Evolutionary conservation across 768 basidiomycete species (phyloP).

Genomic region (Suillus paluster): DNA sequence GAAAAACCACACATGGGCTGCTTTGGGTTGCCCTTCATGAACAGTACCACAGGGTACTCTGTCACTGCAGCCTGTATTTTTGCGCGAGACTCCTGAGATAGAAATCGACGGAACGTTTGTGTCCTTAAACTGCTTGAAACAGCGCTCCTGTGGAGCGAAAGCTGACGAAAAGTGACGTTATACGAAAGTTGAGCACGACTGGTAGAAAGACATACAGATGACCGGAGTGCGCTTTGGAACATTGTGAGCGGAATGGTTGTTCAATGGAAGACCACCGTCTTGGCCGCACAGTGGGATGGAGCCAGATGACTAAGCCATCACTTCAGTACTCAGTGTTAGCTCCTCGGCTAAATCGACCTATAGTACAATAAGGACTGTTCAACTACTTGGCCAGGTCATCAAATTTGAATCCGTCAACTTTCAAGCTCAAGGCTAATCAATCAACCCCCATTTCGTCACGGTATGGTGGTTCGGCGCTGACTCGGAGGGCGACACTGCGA

Average conservation of each 20-base stretch:
- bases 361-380: too few relatives aligned
- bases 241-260: slow-evolving; percentile 26
- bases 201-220: slow-evolving; percentile 43
- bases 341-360: too few relatives aligned
- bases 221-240: too few relatives aligned
- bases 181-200: neutral
- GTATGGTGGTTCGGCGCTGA: too few relatives aligned
- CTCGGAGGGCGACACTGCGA: too few relatives aligned
- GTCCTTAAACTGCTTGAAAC: slow-evolving; percentile 20
- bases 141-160: slow-evolving; percentile 37
- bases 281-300: neutral
- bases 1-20: slow-evolving; percentile 95
- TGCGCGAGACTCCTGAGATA: slow-evolving; percentile 64
- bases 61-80: slow-evolving; percentile 76
- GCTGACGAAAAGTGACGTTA: slow-evolving; percentile 24
- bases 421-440: too few relatives aligned
- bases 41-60: slow-evolving; percentile 83
- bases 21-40: slow-evolving; percentile 96
- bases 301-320: too few relatives aligned
- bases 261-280: neutral
- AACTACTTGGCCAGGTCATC: too few relatives aligned
- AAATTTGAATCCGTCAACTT: too few relatives aligned
- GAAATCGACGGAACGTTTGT: slow-evolving; percentile 43
- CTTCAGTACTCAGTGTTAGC: too few relatives aligned
- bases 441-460: too few relatives aligned